These are phyloP conservation scores for Ligustrum vulgare DNA, from an alignment of 257 asterid species.

Conservation along the genomic window DNA sequence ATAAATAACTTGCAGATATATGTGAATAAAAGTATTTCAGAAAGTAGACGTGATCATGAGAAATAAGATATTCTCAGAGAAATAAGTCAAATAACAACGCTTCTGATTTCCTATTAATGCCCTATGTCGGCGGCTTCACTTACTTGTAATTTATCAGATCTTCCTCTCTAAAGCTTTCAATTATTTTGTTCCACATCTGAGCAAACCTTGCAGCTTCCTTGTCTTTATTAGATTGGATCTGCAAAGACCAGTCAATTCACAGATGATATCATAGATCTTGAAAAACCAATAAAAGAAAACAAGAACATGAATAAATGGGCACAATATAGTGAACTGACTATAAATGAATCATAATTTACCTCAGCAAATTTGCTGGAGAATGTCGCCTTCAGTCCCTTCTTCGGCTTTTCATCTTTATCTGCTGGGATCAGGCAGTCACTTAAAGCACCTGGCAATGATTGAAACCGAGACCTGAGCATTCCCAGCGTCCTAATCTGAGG, in stretches of 20 bases:
- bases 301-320: background rate
- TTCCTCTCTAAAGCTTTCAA: conserved; percentile 97
- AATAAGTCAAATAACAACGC: background rate
- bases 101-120: background rate
- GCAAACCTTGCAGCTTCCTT: conserved; percentile 89
- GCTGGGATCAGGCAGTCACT: conserved; percentile 74
- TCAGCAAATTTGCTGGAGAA: conserved; percentile 74
- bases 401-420: conserved; percentile 64
- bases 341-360: conserved; percentile 42
- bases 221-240: conserved; percentile 73
- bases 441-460: conserved; percentile 87
- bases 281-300: conserved; percentile 16
- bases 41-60: background rate
- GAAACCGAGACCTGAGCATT: conserved; percentile 96
- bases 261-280: conserved; percentile 14
- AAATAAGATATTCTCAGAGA: background rate
- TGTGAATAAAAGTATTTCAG: background rate
- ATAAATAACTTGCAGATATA: background rate
- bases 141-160: conserved; percentile 85
- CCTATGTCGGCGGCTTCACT: conserved; percentile 4
- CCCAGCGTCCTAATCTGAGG: conserved; percentile 85
- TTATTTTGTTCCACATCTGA: conserved; percentile 96
- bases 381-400: conserved; percentile 70
- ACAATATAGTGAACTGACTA: conserved; percentile 1
- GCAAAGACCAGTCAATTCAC: conserved; percentile 33